phyloP scores from a whole-genome alignment of 2,329 filamentous ascomycete species.

The Diaporthe amygdali region DNA sequence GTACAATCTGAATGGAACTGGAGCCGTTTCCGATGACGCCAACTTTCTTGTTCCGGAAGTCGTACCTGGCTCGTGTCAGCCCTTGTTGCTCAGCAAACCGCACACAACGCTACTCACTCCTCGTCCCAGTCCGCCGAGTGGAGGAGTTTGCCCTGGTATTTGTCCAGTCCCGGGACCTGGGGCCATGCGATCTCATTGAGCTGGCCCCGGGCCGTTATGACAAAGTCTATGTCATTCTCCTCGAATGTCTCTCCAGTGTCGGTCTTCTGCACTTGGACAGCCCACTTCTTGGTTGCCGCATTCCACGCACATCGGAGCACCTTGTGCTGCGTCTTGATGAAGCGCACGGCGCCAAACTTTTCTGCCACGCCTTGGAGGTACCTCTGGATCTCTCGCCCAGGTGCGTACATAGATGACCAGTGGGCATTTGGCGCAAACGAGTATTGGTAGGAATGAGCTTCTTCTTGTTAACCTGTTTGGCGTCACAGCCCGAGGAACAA shows the following conservation, averaged over 20 bases:
- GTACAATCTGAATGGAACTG: constrained; percentile 59
- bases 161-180: constrained; percentile 45
- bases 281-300: constrained; percentile 44
- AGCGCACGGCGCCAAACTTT: constrained; percentile 50
- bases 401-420: constrained; percentile 58
- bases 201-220: constrained; percentile 47
- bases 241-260: constrained; percentile 41
- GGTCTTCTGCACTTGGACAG: constrained; percentile 38
- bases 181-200: constrained; percentile 51
- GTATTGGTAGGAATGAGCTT: constrained; percentile 60
- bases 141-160: constrained; percentile 48
- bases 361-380: constrained; percentile 54
- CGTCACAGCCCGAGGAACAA: neutral
- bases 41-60: constrained; percentile 53
- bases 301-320: constrained; percentile 49
- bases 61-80: constrained; percentile 39
- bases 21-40: constrained; percentile 59
- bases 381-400: constrained; percentile 51
- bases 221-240: constrained; percentile 43
- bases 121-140: constrained; percentile 53
- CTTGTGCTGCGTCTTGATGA: constrained; percentile 49
- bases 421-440: constrained; percentile 60
- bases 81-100: neutral
- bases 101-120: constrained; percentile 30
- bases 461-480: neutral